phyloP scores from a whole-genome alignment of 139 green algal genomes.

The Auxenochlorella protothecoides region DNA sequence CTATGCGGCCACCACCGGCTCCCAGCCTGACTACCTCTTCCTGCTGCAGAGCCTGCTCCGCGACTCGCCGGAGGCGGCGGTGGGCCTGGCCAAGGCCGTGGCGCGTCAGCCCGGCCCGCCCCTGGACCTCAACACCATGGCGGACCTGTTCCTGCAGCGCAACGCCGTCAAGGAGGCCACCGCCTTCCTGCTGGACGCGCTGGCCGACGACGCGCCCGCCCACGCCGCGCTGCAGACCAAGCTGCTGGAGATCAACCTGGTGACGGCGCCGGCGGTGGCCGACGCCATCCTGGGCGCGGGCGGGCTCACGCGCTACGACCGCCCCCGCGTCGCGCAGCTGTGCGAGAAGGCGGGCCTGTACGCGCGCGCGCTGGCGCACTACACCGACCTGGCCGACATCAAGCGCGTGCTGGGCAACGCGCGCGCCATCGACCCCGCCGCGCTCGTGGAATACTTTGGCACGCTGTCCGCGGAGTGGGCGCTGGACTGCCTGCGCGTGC shows the following conservation, averaged over 20 bases:
- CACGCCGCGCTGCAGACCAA: conserved; percentile 87
- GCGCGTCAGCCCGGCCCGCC: conserved; percentile 46
- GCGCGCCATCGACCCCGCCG: conserved; percentile 86
- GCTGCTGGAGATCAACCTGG: conserved; percentile 98
- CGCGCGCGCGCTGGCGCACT: conserved; percentile 97
- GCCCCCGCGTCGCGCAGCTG: conserved; percentile 91
- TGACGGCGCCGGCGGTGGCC: conserved; percentile 95
- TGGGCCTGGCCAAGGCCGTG: conserved; percentile 90
- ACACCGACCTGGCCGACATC: conserved; percentile 96
- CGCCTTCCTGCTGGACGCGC: conserved; percentile 92
- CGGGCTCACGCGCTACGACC: conserved; percentile 94
- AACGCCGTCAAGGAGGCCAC: conserved; percentile 89
- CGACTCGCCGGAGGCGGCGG: conserved; percentile 83
- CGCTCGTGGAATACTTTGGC: conserved; percentile 93
- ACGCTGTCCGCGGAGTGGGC: conserved; percentile 92
- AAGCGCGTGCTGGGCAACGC: conserved; percentile 95
- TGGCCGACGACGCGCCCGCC: conserved; percentile 79
- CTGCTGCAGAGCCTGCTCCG: conserved; percentile 89
- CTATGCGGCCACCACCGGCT: conserved; percentile 64
- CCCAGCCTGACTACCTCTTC: conserved; percentile 92
- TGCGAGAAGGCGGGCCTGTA: conserved; percentile 99
- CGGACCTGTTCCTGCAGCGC: conserved; percentile 93
- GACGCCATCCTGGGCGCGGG: conserved; percentile 94
- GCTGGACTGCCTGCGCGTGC: conserved; percentile 67
- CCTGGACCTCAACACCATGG: conserved; percentile 86